Evolutionary conservation across 23 red algal species (phyloP).

Genomic region (Gracilaria caudata): DNA sequence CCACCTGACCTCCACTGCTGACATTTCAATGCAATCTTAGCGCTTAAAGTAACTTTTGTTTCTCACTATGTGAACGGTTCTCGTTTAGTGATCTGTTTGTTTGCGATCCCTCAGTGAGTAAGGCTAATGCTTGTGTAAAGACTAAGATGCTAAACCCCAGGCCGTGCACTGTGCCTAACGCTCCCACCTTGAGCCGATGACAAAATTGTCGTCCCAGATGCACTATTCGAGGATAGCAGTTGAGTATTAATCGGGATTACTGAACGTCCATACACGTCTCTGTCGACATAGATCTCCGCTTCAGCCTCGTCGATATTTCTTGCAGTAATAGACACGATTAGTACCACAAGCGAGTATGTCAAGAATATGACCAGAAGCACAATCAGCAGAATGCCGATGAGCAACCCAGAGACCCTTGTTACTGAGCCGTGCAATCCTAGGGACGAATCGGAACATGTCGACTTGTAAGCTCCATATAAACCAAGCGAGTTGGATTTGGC

Average conservation of each 20-base stretch:
- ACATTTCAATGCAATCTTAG: too few species aligned
- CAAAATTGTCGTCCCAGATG: conserved; percentile 10
- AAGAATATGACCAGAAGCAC: conserved; percentile 23
- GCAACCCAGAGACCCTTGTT: conserved; percentile 17
- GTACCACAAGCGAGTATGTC: conserved; percentile 22
- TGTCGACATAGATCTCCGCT: conserved; percentile 40
- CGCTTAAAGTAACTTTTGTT: too few species aligned
- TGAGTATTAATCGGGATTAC: conserved; percentile 29
- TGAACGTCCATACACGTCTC: conserved; percentile 46
- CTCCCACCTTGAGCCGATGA: neutral
- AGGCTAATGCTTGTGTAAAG: neutral
- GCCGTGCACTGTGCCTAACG: neutral
- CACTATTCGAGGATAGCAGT: conserved; percentile 1
- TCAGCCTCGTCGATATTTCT: neutral
- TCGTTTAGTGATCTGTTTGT: neutral
- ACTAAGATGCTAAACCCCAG: neutral
- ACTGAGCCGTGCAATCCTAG: conserved; percentile 13
- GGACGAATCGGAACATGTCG: conserved; percentile 6
- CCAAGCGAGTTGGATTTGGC: conserved; percentile 57
- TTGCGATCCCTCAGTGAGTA: neutral
- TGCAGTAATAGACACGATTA: conserved; percentile 17
- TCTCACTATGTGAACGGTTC: too few species aligned
- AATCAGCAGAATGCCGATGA: conserved; percentile 40
- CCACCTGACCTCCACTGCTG: too few species aligned
- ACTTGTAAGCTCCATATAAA: conserved; percentile 45